These are phyloP conservation scores for Chenopodium formosanum DNA, from an alignment of 148 eudicot species.

Conservation along the genomic window DNA sequence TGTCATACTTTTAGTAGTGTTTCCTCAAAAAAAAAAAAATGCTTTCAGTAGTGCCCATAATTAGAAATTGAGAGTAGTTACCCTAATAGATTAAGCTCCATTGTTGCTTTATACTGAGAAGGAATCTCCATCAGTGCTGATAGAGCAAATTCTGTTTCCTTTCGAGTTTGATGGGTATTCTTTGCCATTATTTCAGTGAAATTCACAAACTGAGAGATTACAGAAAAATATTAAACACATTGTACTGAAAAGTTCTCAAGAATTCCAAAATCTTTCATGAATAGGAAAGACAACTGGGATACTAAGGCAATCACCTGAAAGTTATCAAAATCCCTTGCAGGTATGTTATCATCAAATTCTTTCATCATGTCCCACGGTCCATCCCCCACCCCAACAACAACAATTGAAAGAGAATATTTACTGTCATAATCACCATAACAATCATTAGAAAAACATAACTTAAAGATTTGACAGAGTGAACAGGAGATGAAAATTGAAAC, in stretches of 20 bases:
- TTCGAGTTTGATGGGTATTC: constrained; percentile 57
- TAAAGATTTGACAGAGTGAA: background rate
- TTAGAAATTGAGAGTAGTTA: constrained; percentile 22
- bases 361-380: constrained; percentile 99
- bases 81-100: constrained; percentile 83
- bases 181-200: constrained; percentile 87
- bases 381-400: constrained; percentile 98
- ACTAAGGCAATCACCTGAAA: constrained; percentile 56
- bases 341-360: constrained; percentile 95
- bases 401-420: constrained; percentile 86
- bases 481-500: background rate
- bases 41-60: background rate
- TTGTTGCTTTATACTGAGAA: constrained; percentile 82
- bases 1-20: too few relatives aligned
- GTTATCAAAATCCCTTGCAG: constrained; percentile 90
- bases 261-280: background rate
- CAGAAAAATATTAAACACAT: background rate
- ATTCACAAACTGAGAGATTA: constrained; percentile 72
- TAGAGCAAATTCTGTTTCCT: constrained; percentile 90
- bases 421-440: constrained; percentile 41
- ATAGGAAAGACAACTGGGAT: background rate
- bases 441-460: constrained; percentile 15
- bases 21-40: too few relatives aligned
- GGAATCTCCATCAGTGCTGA: constrained; percentile 95
- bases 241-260: background rate